These are phyloP conservation scores for Houttuynia cordata DNA, from an alignment of 164 flowering plant genomes.

Conservation along the genomic window DNA sequence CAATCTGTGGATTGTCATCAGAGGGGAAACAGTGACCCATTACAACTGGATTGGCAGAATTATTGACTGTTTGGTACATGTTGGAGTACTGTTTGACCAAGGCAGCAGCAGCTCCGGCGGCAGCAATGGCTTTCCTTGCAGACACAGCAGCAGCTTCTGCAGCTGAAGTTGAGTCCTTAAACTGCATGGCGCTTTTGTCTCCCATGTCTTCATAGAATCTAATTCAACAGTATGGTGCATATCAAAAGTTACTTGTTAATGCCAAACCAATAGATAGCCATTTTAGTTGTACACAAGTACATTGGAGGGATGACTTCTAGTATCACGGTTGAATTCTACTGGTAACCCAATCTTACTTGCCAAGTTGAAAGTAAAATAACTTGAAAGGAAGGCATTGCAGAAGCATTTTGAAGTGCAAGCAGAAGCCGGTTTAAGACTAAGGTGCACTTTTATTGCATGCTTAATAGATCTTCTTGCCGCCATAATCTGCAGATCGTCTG, in stretches of 20 bases:
- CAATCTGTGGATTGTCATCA: background rate
- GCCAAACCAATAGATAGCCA: background rate
- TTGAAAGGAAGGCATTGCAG: too few relatives aligned
- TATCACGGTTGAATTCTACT: too few relatives aligned
- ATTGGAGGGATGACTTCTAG: too few relatives aligned
- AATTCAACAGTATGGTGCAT: background rate
- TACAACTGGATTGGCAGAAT: background rate
- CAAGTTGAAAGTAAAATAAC: too few relatives aligned
- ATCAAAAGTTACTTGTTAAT: too few relatives aligned
- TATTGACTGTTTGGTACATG: slow-evolving; percentile 4
- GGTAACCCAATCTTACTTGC: too few relatives aligned
- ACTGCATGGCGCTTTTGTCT: slow-evolving; percentile 12
- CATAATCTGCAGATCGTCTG: too few relatives aligned
- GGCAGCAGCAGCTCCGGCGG: slow-evolving; percentile 80
- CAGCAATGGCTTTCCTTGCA: slow-evolving; percentile 74
- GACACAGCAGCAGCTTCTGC: slow-evolving; percentile 80
- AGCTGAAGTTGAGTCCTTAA: slow-evolving; percentile 54
- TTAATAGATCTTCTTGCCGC: too few relatives aligned
- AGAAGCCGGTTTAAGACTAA: too few relatives aligned
- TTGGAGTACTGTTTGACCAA: slow-evolving; percentile 35
- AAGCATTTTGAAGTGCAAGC: too few relatives aligned
- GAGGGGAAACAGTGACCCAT: background rate
- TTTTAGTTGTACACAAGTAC: too few relatives aligned
- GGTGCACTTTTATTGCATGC: too few relatives aligned
- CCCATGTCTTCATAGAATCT: background rate